phyloP scores from a whole-genome alignment of 2,329 filamentous ascomycete genomes.

The Colletotrichum sp. region DNA sequence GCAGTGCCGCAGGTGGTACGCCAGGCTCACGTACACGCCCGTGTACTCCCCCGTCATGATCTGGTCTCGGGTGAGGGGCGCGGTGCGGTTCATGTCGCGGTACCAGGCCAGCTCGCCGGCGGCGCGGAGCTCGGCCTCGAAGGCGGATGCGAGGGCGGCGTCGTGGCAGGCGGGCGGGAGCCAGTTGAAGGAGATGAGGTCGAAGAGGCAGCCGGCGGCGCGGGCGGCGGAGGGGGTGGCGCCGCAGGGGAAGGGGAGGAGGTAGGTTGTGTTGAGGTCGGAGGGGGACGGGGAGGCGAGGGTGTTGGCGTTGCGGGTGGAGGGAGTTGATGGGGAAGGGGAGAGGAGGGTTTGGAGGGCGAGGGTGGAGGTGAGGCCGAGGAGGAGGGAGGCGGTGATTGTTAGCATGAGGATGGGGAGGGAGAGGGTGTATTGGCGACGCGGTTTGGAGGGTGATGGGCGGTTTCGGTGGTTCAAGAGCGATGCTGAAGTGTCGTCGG shows the following conservation, averaged over 20 bases:
- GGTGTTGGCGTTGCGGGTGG: conserved; percentile 12
- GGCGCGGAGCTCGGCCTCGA: not conserved
- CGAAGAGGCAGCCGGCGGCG: conserved; percentile 9
- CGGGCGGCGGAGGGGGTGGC: conserved; percentile 1
- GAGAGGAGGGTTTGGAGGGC: not conserved
- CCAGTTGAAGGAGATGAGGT: conserved; percentile 17
- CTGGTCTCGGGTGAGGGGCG: not conserved
- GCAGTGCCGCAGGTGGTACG: conserved; percentile 14
- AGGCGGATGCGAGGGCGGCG: not conserved
- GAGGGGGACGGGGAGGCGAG: not conserved
- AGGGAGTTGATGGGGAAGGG: not conserved
- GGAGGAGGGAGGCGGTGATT: not conserved
- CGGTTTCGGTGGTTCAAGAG: rapidly evolving
- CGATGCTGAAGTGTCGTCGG: not conserved
- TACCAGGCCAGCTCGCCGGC: not conserved
- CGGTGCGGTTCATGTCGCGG: not conserved
- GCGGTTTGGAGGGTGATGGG: not conserved
- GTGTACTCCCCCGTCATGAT: conserved; percentile 1
- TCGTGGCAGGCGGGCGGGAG: conserved; percentile 15
- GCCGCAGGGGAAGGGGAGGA: conserved; percentile 3
- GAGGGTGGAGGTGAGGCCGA: not conserved
- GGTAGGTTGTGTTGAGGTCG: not conserved
- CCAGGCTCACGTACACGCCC: conserved; percentile 1
- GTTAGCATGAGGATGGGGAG: not conserved
- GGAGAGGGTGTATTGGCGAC: not conserved